Percentiles rank a stretch among this genome's conserved stretches.
phyloP scores from a whole-genome alignment of 352 stramenopile genomes.

The Globisporangium recalcitrans region DNA sequence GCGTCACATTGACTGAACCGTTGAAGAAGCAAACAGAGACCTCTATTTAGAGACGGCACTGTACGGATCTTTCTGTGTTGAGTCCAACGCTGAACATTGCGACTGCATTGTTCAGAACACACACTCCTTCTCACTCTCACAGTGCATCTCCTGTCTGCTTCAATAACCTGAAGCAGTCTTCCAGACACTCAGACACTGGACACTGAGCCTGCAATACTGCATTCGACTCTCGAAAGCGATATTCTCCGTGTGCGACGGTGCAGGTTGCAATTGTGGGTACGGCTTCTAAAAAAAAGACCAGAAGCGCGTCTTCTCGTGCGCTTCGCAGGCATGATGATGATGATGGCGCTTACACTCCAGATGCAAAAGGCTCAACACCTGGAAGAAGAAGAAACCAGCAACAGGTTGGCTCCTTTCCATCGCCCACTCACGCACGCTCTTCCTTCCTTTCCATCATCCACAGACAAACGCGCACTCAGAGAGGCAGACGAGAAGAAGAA shows the following conservation, averaged over 20 bases:
- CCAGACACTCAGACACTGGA: accelerated
- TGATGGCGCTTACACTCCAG: not conserved
- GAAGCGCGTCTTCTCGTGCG: not conserved
- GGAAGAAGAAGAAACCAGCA: not conserved
- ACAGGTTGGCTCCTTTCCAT: conserved; percentile 1
- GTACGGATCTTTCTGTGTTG: not conserved
- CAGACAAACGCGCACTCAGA: not conserved
- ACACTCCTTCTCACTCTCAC: not conserved
- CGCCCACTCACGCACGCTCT: not conserved
- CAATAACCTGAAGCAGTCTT: not conserved
- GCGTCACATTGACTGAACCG: not conserved
- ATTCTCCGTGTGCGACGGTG: not conserved
- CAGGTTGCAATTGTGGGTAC: conserved; percentile 4
- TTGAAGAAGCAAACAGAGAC: not conserved
- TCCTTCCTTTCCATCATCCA: not conserved
- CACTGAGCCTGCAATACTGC: not conserved
- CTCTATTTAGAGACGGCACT: not conserved
- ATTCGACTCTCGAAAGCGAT: not conserved
- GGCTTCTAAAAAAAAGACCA: conserved; percentile 2
- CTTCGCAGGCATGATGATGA: not conserved
- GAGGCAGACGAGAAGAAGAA: not conserved
- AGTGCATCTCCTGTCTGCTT: not conserved
- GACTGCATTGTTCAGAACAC: not conserved
- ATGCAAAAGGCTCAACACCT: not conserved
- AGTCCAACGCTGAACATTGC: conserved; percentile 4